Evolutionary conservation across 192 early-diverging fungal genomes (phyloP).

Genomic region (Backusella australiensis): DNA sequence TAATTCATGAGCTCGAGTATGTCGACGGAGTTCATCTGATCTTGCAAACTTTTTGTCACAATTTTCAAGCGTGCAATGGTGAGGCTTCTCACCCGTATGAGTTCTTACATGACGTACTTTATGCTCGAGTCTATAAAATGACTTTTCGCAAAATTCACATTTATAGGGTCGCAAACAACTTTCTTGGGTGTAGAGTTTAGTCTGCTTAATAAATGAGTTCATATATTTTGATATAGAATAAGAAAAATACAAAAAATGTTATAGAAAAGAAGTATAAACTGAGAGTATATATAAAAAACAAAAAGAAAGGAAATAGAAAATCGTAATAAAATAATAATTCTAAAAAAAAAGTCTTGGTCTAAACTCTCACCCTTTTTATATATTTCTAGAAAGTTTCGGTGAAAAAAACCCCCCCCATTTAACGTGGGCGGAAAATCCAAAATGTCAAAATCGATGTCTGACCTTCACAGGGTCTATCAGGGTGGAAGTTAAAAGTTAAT

Average conservation of each 20-base stretch:
- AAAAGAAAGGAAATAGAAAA: background rate
- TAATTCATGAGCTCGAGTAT: slow-evolving; percentile 39
- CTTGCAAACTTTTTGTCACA: slow-evolving; percentile 81
- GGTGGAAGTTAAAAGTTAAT: background rate
- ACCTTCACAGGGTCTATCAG: background rate
- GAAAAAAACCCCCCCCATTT: background rate
- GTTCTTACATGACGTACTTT: slow-evolving; percentile 79
- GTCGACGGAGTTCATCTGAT: slow-evolving; percentile 65
- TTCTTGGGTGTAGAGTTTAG: background rate
- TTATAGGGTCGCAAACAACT: slow-evolving; percentile 47
- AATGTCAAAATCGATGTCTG: background rate
- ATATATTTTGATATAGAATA: background rate
- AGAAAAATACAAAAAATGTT: background rate
- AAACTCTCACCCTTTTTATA: background rate
- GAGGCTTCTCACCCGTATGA: slow-evolving; percentile 84
- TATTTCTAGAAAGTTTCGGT: background rate
- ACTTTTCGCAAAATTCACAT: slow-evolving; percentile 57
- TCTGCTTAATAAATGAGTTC: slow-evolving; percentile 5
- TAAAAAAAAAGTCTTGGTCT: background rate
- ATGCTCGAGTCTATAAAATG: slow-evolving; percentile 80
- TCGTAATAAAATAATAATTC: background rate
- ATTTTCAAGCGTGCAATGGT: slow-evolving; percentile 60
- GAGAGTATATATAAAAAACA: background rate
- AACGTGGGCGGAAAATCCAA: background rate
- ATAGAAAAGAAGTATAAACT: background rate